A percentile compares a stretch with the other conserved stretches of the same genome.
Evolutionary conservation across 1,284 basidiomycete species (phyloP).

Genomic region (Puccinia sorghi): DNA sequence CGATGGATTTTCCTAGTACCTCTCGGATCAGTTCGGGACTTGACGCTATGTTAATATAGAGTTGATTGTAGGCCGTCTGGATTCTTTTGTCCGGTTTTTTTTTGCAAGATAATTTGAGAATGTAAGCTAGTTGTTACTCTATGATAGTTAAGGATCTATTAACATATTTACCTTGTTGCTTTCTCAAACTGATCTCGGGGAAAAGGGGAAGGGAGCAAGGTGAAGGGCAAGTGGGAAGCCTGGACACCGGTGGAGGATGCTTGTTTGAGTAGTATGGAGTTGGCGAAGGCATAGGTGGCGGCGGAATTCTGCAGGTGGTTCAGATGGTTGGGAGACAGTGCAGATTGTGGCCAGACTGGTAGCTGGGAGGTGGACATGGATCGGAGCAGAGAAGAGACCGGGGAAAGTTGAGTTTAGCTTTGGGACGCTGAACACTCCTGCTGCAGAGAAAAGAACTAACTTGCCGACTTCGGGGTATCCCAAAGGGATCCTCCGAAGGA

Average conservation of each 20-base stretch:
- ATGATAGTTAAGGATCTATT: neutral
- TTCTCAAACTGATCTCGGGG: conserved; percentile 72
- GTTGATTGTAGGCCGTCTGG: conserved; percentile 76
- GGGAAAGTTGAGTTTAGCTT: no score
- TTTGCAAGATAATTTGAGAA: no score
- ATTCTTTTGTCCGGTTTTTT: conserved; percentile 58
- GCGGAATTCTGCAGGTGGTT: neutral
- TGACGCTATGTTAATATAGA: conserved; percentile 81
- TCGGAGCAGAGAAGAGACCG: no score
- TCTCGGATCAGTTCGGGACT: conserved; percentile 76
- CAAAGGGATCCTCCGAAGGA: no score
- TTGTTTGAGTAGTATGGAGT: conserved; percentile 34
- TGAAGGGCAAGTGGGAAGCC: conserved; percentile 72
- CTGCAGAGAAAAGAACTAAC: no score
- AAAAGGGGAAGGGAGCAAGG: conserved; percentile 83
- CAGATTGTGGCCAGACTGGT: conserved; percentile 1
- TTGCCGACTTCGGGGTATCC: no score
- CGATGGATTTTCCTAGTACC: conserved; percentile 75
- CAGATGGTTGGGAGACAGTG: neutral
- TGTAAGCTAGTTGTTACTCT: no score
- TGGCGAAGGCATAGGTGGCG: conserved; percentile 19
- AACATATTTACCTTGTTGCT: conserved; percentile 61
- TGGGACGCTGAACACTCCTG: no score
- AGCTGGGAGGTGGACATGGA: conserved; percentile 17
- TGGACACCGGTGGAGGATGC: conserved; percentile 64